Conservation (phyloP, 495 filamentous ascomycete species). For the Podospora sp. region DNA sequence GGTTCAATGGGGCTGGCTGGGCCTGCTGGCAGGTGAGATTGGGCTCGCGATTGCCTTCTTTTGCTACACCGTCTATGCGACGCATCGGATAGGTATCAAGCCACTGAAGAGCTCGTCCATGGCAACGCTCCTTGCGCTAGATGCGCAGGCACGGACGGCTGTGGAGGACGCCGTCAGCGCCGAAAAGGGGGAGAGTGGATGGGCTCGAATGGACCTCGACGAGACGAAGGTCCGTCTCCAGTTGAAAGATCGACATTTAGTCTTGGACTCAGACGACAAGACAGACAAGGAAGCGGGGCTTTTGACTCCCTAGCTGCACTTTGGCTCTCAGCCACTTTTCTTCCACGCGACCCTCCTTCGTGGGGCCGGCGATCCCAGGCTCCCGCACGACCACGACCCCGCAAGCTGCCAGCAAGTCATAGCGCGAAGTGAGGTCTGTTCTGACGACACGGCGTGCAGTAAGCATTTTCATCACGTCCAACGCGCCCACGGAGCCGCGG, state of each 20-base stretch:
- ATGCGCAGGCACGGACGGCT: not conserved
- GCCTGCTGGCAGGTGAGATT: not conserved
- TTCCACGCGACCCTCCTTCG: too few species aligned
- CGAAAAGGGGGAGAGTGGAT: not conserved
- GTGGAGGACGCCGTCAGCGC: not conserved
- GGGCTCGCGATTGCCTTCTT: not conserved
- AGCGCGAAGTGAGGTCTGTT: too few species aligned
- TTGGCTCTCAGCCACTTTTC: too few species aligned
- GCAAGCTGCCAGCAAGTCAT: too few species aligned
- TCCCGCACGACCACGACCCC: too few species aligned
- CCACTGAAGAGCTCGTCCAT: not conserved
- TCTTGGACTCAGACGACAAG: too few species aligned
- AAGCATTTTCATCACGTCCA: too few species aligned
- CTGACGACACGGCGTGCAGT: too few species aligned
- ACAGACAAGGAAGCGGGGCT: too few species aligned
- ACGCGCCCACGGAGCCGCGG: too few species aligned
- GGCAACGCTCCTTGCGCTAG: not conserved
- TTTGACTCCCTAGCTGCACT: too few species aligned
- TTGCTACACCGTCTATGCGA: not conserved
- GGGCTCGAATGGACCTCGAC: not conserved
- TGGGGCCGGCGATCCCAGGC: too few species aligned
- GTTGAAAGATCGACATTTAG: not conserved
- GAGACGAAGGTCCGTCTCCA: not conserved
- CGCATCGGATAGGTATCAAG: not conserved
- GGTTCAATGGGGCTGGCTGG: not conserved